Base-by-base conservation (phyloP, 1,284 basidiomycete genomes). In the Papiliotrema nemorosa region DNA sequence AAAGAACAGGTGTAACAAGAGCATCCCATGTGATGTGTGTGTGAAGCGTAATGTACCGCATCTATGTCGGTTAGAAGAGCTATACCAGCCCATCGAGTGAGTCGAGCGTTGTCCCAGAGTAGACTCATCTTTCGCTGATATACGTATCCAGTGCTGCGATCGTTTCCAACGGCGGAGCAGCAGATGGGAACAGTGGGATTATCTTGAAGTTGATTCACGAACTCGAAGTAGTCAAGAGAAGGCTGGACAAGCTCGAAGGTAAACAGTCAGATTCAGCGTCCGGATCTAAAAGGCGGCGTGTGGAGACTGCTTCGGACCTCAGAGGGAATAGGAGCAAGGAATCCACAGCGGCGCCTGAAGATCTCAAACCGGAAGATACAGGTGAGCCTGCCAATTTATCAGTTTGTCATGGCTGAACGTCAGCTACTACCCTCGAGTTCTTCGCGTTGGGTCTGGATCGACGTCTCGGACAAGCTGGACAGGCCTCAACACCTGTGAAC, bases 351-450 rank as follows among this genome's bases (percentile, higher is more conserved):
- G 16, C 31, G 31, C n/a, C n/a, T 7, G 47, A 35, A n/a, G 45
- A 35, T n/a, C 47, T 22, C 3, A 41, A 50, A 31, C 31, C n/a
- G 13, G 55, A 53, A 22, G 57, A 58, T 24, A 26, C 55, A 3
- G 54, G 54, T 45, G 52, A 51, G 53, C 46, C 2, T 12, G 3
- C 16, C 7, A 6, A 10, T n/a, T 25, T 10, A 33, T 7, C 29
- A 14, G 16, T 16, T 25, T 4, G 12, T 18, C 6, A 14, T 5
- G 29, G 25, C 22, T 40, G 35, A 45, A 21, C 12, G 9, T 24
- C 44, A 44, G 59, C 57, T 5, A 61, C 59, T n/a, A 61, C 59
- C 1, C 47, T 61, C 9, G 59, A 61, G 41, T 61, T 54, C 47
- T 49, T 61, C 24, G 54, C 59, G 13, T 50, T 61, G 9, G 59